Percentiles rank a stretch among this genome's conserved stretches.
phyloP scores from a whole-genome alignment of 306 rosid species.

The Arachis hypogaea region DNA sequence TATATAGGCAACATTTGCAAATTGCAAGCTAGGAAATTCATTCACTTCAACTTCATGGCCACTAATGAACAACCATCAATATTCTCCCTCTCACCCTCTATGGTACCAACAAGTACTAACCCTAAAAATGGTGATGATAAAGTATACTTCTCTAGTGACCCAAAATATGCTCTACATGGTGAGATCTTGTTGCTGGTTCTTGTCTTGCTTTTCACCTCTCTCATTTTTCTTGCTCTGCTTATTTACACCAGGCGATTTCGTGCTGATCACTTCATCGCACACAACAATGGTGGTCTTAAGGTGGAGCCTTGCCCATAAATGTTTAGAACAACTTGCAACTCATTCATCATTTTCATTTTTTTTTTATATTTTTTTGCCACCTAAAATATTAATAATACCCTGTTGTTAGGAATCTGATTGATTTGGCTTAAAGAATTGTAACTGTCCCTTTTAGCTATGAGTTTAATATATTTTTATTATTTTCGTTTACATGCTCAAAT shows the following conservation, averaged over 20 bases:
- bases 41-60: conserved; percentile 30
- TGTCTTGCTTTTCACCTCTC: conserved; percentile 38
- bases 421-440: too few species aligned
- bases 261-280: background rate
- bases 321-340: background rate
- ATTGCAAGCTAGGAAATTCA: background rate
- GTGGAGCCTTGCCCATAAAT: background rate
- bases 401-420: too few species aligned
- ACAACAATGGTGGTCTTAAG: conserved; percentile 14
- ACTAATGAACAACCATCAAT: background rate
- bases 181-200: conserved; percentile 49
- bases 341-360: background rate
- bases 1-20: background rate
- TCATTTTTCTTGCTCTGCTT: conserved; percentile 27
- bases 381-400: too few species aligned
- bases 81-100: conserved; percentile 31
- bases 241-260: conserved; percentile 35
- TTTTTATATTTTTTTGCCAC: background rate
- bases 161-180: conserved; percentile 47
- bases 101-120: conserved; percentile 31
- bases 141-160: conserved; percentile 37
- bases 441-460: too few species aligned
- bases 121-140: conserved; percentile 5
- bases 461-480: too few species aligned
- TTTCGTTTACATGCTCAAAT: too few species aligned